phyloP scores from a whole-genome alignment of 345 rosid species.

The Arabis hirsuta region DNA sequence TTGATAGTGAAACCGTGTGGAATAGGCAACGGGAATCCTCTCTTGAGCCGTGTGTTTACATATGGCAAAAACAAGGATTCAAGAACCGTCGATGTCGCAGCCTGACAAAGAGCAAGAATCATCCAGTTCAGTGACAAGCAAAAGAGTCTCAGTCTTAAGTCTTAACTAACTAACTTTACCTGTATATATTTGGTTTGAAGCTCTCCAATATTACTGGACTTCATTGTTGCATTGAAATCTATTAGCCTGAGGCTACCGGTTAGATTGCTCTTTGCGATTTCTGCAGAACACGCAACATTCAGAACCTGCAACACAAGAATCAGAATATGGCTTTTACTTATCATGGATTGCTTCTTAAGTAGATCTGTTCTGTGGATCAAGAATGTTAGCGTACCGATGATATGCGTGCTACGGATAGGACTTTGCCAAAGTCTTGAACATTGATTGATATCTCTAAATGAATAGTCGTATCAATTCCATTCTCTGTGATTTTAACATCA shows the following conservation, averaged over 20 bases:
- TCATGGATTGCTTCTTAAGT: conserved; percentile 6
- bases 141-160: background rate
- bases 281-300: conserved; percentile 52
- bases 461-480: conserved; percentile 50
- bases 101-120: conserved; percentile 46
- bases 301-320: conserved; percentile 50
- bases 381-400: conserved; percentile 57
- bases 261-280: conserved; percentile 53
- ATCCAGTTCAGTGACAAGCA: conserved; percentile 18
- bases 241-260: conserved; percentile 55
- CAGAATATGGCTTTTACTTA: conserved; percentile 12
- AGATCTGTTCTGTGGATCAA: conserved; percentile 11
- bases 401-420: conserved; percentile 61
- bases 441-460: conserved; percentile 52
- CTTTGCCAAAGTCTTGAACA: conserved; percentile 55
- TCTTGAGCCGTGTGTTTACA: conserved; percentile 55
- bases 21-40: conserved; percentile 67
- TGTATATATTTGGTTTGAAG: conserved; percentile 52
- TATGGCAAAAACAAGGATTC: conserved; percentile 58
- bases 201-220: conserved; percentile 64
- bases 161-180: conserved; percentile 43
- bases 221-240: conserved; percentile 52
- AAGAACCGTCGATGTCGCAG: conserved; percentile 47
- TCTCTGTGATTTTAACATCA: conserved; percentile 42
- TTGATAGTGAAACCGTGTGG: conserved; percentile 49